A percentile compares a stretch with the other conserved stretches of the same genome.
Evolutionary conservation across 805 yeast genomes (phyloP).

Genomic region (Kazachstania viticola): DNA sequence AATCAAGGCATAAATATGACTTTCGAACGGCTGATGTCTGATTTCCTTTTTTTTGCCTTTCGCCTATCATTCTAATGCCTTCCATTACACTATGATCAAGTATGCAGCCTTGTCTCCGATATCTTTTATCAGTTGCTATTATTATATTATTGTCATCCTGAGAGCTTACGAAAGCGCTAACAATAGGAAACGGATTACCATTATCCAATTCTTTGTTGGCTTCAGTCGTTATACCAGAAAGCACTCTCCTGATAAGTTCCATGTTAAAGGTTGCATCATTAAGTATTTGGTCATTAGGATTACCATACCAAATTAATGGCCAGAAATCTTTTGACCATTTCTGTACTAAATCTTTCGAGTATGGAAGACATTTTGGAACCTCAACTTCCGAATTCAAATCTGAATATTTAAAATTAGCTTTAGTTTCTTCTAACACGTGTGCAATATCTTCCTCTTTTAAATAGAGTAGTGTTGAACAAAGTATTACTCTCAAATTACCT

Average conservation of each 20-base stretch:
- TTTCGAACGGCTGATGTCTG: constrained; percentile 5
- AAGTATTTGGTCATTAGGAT: constrained; percentile 63
- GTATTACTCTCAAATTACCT: constrained; percentile 23
- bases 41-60: constrained; percentile 11
- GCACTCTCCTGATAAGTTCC: constrained; percentile 28
- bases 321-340: constrained; percentile 62
- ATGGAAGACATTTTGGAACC: constrained; percentile 57
- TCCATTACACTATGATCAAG: constrained; percentile 66
- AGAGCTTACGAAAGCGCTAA: constrained; percentile 57
- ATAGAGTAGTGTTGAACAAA: constrained; percentile 34
- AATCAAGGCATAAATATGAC: constrained; percentile 60
- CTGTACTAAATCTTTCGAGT: constrained; percentile 50
- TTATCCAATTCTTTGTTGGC: constrained; percentile 11
- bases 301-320: constrained; percentile 94
- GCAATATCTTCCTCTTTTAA: constrained; percentile 19
- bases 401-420: constrained; percentile 9
- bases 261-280: constrained; percentile 44
- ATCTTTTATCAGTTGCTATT: constrained; percentile 31
- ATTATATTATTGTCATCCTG: constrained; percentile 28
- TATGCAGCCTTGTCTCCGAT: too few relatives aligned
- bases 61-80: constrained; percentile 57
- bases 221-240: constrained; percentile 19
- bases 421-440: constrained; percentile 6
- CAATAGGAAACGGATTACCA: constrained; percentile 32
- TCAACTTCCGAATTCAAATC: constrained; percentile 12